Evolutionary conservation across 225 moss, liverwort and hornwort species (phyloP).

Genomic region (Marchantia paleacea): DNA sequence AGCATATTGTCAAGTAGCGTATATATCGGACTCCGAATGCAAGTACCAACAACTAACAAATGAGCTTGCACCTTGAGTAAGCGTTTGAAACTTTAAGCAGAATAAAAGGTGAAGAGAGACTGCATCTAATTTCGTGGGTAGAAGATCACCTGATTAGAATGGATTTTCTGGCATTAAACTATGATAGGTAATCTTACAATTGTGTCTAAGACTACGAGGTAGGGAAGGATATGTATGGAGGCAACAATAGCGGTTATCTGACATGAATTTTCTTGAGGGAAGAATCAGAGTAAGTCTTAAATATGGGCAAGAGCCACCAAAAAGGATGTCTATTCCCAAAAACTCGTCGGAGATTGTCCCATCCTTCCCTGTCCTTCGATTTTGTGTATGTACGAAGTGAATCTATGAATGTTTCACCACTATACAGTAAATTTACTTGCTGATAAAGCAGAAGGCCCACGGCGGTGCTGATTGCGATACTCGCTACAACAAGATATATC

Average conservation of each 20-base stretch:
- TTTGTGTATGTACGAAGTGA: constrained; percentile 42
- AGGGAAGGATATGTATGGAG: background rate
- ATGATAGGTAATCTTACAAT: too few relatives aligned
- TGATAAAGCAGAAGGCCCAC: constrained; percentile 75
- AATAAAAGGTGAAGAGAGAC: too few relatives aligned
- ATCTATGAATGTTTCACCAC: constrained; percentile 73
- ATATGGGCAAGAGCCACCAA: constrained; percentile 57
- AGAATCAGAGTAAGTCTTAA: constrained; percentile 28
- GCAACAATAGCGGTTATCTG: constrained; percentile 33
- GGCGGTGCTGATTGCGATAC: constrained; percentile 60
- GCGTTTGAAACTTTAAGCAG: too few relatives aligned
- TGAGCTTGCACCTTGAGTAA: too few relatives aligned
- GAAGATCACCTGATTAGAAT: too few relatives aligned
- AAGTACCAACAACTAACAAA: too few relatives aligned
- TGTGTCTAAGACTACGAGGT: too few relatives aligned
- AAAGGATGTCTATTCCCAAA: constrained; percentile 59
- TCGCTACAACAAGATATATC: constrained; percentile 56
- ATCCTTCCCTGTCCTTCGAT: constrained; percentile 47
- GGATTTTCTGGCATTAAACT: too few relatives aligned
- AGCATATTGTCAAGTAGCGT: too few relatives aligned
- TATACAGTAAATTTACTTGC: constrained; percentile 66
- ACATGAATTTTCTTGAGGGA: constrained; percentile 51
- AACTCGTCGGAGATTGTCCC: constrained; percentile 66
- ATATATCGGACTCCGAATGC: too few relatives aligned
- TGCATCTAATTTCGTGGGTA: too few relatives aligned